A percentile compares a stretch with the other conserved stretches of the same genome.
These are phyloP conservation scores for Dioszegia crocea DNA, from an alignment of 768 basidiomycete genomes.

Conservation along the genomic window DNA sequence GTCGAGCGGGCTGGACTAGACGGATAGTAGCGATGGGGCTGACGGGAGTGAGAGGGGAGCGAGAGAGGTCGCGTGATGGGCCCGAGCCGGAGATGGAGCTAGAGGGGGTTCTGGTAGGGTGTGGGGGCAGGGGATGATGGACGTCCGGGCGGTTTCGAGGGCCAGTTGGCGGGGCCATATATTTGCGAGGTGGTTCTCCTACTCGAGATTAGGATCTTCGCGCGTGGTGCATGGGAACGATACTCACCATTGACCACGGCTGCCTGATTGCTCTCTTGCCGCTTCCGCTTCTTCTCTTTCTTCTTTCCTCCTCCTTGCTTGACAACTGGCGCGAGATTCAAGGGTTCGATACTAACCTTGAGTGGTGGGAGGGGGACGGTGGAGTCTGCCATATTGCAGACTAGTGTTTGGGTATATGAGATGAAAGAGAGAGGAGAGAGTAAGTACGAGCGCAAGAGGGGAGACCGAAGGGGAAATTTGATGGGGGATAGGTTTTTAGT, in stretches of 20 bases:
- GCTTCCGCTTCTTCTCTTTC: slow-evolving; percentile 3
- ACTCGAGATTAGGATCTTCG: neutral
- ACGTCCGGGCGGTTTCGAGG: neutral
- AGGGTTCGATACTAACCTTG: no score
- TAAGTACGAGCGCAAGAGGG: no score
- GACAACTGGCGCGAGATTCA: neutral
- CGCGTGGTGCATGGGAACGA: neutral
- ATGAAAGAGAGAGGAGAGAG: no score
- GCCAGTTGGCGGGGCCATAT: neutral
- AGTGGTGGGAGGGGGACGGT: no score
- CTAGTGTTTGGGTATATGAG: no score
- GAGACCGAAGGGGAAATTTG: no score
- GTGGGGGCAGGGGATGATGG: neutral
- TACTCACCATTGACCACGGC: neutral
- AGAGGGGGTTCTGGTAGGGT: neutral
- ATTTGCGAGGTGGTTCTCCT: neutral
- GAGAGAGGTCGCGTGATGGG: neutral
- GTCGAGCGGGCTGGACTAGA: neutral
- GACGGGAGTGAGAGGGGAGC: neutral
- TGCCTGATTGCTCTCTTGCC: neutral
- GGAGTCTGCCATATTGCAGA: no score
- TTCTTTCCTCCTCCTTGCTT: neutral
- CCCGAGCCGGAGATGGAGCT: neutral
- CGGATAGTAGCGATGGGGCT: neutral
- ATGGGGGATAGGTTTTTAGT: neutral